phyloP scores from a whole-genome alignment of 2,329 filamentous ascomycete species.

The Penicillium decumbens region DNA sequence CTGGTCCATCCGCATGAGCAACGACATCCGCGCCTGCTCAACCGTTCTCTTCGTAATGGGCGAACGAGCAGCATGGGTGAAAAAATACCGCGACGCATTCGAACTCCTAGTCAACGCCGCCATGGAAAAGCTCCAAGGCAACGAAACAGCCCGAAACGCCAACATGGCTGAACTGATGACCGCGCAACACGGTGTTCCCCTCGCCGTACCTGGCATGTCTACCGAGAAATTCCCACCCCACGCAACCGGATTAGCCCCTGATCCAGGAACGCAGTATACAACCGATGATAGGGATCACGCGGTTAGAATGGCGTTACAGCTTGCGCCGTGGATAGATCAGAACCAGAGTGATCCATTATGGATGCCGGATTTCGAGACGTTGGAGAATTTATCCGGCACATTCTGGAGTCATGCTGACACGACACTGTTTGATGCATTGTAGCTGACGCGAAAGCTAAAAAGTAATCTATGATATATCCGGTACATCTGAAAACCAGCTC shows the following conservation, averaged over 20 bases:
- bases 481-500: slow-evolving; percentile 21
- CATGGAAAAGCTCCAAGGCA: slow-evolving; percentile 45
- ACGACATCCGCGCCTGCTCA: slow-evolving; percentile 49
- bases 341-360: slow-evolving; percentile 34
- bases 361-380: slow-evolving; percentile 40
- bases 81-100: slow-evolving; percentile 48
- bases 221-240: slow-evolving; percentile 16
- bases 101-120: slow-evolving; percentile 46
- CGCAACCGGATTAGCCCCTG: slow-evolving; percentile 9
- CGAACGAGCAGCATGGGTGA: slow-evolving; percentile 47
- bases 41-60: slow-evolving; percentile 50
- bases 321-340: slow-evolving; percentile 41
- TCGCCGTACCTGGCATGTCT: slow-evolving; percentile 14
- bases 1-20: slow-evolving; percentile 48
- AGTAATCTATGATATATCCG: slow-evolving; percentile 4
- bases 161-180: slow-evolving; percentile 42
- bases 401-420: slow-evolving; percentile 29
- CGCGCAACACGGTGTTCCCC: slow-evolving; percentile 28
- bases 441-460: neutral
- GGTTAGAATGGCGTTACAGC: slow-evolving; percentile 37
- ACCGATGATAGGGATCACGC: slow-evolving; percentile 30
- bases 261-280: slow-evolving; percentile 12
- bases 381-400: slow-evolving; percentile 30
- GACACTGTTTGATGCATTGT: slow-evolving; percentile 29
- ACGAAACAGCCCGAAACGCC: slow-evolving; percentile 31